phyloP scores from a whole-genome alignment of 73 alveolate species.

The Paramecium pentaurelia region DNA sequence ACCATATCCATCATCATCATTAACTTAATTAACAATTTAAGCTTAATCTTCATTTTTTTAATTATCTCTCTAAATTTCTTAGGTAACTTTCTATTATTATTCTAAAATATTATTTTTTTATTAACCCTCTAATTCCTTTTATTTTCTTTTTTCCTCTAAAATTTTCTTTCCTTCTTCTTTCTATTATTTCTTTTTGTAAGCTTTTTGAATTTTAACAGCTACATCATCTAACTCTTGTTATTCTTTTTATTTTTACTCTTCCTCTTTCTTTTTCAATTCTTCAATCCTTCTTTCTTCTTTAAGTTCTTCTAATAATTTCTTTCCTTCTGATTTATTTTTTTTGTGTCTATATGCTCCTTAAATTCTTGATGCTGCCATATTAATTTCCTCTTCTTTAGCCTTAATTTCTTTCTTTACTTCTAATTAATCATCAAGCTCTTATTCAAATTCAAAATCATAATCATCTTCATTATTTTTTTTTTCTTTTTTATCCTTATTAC shows the following conservation, averaged over 20 bases:
- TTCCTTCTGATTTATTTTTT: neutral
- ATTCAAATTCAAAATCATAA: neutral
- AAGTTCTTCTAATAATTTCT: neutral
- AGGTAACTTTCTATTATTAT: neutral
- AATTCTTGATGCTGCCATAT: constrained; percentile 4
- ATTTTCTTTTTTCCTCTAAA: neutral
- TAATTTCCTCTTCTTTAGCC: neutral
- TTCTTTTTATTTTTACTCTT: neutral
- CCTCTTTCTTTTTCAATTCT: neutral
- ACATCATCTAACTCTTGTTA: neutral
- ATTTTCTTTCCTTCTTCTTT: neutral
- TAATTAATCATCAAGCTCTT: neutral
- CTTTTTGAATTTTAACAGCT: neutral
- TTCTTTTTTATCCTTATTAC: neutral
- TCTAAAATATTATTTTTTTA: neutral
- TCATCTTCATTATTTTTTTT: neutral
- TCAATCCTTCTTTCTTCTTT: neutral
- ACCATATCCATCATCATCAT: neutral
- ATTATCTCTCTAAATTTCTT: neutral
- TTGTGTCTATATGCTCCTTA: neutral
- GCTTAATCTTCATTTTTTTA: neutral
- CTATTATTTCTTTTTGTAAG: constrained; percentile 2
- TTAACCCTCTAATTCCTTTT: neutral
- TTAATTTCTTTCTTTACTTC: neutral
- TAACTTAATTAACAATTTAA: neutral